Percentiles rank a stretch among this genome's conserved stretches.
Conservation (phyloP, 139 green algal species). For the Auxenochlorella pyrenoidosa region DNA sequence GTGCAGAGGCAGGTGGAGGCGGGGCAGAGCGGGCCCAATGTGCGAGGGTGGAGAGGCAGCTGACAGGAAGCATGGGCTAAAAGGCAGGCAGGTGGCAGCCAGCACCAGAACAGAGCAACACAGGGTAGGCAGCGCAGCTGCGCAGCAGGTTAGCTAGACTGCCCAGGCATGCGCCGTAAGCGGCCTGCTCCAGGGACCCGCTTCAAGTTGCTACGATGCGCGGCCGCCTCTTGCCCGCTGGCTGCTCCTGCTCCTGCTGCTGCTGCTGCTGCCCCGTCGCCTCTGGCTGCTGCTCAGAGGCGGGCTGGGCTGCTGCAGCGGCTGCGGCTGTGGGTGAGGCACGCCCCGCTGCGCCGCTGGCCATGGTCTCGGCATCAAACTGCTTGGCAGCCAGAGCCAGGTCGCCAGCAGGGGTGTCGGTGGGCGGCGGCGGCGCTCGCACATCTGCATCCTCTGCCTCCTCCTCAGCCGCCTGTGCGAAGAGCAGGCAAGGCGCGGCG, state of each 20-base stretch:
- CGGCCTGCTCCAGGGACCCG: too few species aligned
- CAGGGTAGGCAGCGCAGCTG: not conserved
- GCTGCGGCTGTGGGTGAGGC: not conserved
- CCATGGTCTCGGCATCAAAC: not conserved
- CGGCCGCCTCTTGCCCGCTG: constrained; percentile 16
- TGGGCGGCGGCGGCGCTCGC: not conserved
- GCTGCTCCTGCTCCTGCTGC: constrained; percentile 6
- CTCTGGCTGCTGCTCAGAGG: not conserved
- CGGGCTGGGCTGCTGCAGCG: not conserved
- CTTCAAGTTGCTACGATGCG: constrained; percentile 19
- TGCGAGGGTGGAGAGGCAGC: not conserved
- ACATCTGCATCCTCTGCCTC: not conserved
- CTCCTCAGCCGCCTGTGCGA: not conserved
- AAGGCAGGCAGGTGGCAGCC: not conserved
- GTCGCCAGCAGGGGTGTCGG: constrained; percentile 31
- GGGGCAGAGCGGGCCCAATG: not conserved
- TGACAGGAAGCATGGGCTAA: not conserved
- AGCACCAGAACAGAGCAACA: not conserved
- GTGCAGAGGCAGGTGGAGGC: not conserved
- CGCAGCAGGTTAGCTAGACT: not conserved
- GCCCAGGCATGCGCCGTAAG: not conserved
- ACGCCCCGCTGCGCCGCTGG: not conserved
- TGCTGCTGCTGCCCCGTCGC: not conserved
- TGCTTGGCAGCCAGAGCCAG: constrained; percentile 34
- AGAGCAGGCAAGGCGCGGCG: not conserved